Percentiles rank a stretch among this genome's conserved stretches.
Evolutionary conservation across 805 yeast genomes (phyloP).

Genomic region (Candida railenensis): DNA sequence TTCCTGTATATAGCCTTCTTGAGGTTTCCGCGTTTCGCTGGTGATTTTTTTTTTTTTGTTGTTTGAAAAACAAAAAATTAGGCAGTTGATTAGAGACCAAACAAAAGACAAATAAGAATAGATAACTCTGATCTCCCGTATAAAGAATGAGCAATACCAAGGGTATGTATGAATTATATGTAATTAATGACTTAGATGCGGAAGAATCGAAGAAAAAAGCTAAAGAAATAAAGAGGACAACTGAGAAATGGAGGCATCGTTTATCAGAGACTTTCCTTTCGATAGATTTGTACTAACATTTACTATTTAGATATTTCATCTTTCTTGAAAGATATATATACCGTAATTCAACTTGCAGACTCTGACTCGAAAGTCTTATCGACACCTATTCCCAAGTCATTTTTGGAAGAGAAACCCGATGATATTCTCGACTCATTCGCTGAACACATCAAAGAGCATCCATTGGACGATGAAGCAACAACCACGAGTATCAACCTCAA

Average conservation of each 20-base stretch:
- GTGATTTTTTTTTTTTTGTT: neutral
- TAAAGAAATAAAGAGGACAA: too few species aligned
- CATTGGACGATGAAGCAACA: conserved; percentile 15
- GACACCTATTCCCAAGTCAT: conserved; percentile 40
- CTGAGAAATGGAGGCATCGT: too few species aligned
- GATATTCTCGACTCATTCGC: conserved; percentile 43
- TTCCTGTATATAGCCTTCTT: too few species aligned
- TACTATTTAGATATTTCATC: neutral
- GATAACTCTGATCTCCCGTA: too few species aligned
- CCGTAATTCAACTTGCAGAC: conserved; percentile 28
- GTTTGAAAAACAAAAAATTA: neutral
- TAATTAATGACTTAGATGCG: too few species aligned
- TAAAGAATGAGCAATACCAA: too few species aligned
- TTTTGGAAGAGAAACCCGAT: conserved; percentile 45
- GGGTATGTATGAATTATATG: too few species aligned
- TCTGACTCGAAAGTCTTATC: conserved; percentile 17
- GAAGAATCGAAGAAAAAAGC: too few species aligned
- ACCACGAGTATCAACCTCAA: conserved; percentile 45
- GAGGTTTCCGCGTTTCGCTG: neutral
- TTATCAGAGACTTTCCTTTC: too few species aligned
- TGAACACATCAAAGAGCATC: conserved; percentile 28
- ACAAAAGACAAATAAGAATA: too few species aligned
- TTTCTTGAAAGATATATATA: conserved; percentile 16
- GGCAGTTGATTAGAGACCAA: neutral
- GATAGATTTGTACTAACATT: neutral